Evolutionary conservation across 208 protist genomes (phyloP).

Genomic region (Leishmania braziliensis): DNA sequence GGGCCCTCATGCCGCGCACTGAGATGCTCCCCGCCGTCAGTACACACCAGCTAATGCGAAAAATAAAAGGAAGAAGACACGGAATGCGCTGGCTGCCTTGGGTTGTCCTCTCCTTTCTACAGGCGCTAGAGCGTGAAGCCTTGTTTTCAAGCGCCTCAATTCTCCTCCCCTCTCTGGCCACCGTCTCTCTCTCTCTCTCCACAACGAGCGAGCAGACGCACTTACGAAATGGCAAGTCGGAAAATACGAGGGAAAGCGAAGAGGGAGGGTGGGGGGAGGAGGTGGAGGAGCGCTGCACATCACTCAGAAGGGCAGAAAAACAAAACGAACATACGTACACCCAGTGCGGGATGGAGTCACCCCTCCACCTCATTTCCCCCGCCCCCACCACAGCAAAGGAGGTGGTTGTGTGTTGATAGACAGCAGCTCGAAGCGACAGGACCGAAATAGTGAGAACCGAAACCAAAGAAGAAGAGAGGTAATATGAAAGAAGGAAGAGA

Average conservation of each 20-base stretch:
- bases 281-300: no score
- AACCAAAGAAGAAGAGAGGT: neutral
- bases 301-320: neutral
- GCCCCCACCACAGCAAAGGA: neutral
- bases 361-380: neutral
- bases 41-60: neutral
- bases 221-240: neutral
- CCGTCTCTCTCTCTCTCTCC: neutral
- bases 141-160: neutral
- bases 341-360: neutral
- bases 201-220: neutral
- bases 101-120: neutral
- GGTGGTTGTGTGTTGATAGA: neutral
- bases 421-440: neutral
- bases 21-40: neutral
- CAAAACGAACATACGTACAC: neutral
- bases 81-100: neutral
- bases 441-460: neutral
- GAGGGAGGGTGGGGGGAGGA: neutral
- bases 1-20: neutral
- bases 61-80: neutral
- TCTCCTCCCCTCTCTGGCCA: neutral
- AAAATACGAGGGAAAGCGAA: neutral
- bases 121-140: neutral
- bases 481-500: neutral